Percentiles rank a stretch among this genome's conserved stretches.
phyloP scores from a whole-genome alignment of 805 yeast species.

The Starmerella gropengiesseri region DNA sequence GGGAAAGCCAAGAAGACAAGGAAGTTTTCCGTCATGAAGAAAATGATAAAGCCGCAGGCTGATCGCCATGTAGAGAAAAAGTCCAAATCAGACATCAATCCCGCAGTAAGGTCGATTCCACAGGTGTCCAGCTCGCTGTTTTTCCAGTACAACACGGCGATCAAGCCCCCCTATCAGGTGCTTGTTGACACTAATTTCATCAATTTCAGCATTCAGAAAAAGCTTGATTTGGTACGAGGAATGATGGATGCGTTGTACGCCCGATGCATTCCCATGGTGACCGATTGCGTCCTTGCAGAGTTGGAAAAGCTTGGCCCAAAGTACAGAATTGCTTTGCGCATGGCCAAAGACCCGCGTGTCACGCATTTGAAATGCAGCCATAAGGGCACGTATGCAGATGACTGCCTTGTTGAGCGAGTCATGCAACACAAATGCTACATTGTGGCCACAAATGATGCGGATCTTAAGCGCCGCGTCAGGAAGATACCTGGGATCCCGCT shows the following conservation, averaged over 20 bases:
- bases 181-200: conserved; percentile 93
- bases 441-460: conserved; percentile 97
- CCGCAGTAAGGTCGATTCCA: conserved; percentile 63
- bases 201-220: conserved; percentile 91
- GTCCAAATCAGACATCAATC: conserved; percentile 36
- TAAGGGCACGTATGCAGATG: conserved; percentile 97
- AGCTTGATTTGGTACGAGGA: conserved; percentile 87
- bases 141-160: conserved; percentile 86
- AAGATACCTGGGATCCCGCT: conserved; percentile 96
- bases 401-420: conserved; percentile 85
- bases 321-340: conserved; percentile 79
- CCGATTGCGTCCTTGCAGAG: conserved; percentile 98
- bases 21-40: conserved; percentile 87
- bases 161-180: conserved; percentile 97
- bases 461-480: conserved; percentile 82
- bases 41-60: conserved; percentile 66
- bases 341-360: conserved; percentile 91
- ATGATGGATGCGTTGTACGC: conserved; percentile 95
- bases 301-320: conserved; percentile 91
- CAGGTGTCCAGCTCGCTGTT: conserved; percentile 93
- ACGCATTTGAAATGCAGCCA: conserved; percentile 80
- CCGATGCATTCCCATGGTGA: conserved; percentile 86
- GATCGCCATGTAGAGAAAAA: conserved; percentile 37
- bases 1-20: conserved; percentile 96
- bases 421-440: conserved; percentile 94